Base-by-base conservation (phyloP, 116 monocot species). In the Trichopus zeylanicus region DNA sequence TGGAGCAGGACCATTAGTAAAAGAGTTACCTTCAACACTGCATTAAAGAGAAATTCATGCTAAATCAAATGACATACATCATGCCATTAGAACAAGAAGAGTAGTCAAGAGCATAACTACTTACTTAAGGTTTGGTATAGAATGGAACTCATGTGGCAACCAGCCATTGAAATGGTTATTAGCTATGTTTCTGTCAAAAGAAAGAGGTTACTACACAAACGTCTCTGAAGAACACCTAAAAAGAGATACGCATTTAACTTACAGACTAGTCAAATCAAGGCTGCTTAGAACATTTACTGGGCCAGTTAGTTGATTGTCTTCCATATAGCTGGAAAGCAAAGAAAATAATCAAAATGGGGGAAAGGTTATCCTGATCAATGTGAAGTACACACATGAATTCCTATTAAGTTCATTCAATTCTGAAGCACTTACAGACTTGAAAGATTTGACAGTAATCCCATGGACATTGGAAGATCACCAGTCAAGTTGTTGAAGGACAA, bases 141-240 rank as follows among this genome's bases (percentile, higher is more conserved):
- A 63, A 57, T 59, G 72, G 53, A 92, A 84, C 57, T 77, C 83
- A 56, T 67, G 65, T 1, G 92, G 92, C 59, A 92, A 76, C 81
- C 81, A 84, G 47, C 92, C 92, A 67, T 29, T 73, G 67, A 92
- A 92, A 67, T 84, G 67, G 59, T 92, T 92, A 51, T 92, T 84
- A 53, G 84, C 88, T 65, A 92, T 84, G 57, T 92, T 81, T 69
- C 92, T 91, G 73, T 64, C 26, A 19, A 33, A 56, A 59, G 28
- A 49, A 32, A 20, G 35, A 12, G 46, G 31, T 34, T 46, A 46
- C 26, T 28, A 23, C 15, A 61, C 6, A 58, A 27, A 11, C 53
- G 12, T 53, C 21, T 1, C 1, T 23, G 12, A 3, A 57, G 15
- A 32, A 21, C 48, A 7, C 18, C 38, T 19, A 48, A 70, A 33